A percentile compares a stretch with the other conserved stretches of the same genome.
Conservation (phyloP, 306 rosid species). For the Cicer bijugum region DNA sequence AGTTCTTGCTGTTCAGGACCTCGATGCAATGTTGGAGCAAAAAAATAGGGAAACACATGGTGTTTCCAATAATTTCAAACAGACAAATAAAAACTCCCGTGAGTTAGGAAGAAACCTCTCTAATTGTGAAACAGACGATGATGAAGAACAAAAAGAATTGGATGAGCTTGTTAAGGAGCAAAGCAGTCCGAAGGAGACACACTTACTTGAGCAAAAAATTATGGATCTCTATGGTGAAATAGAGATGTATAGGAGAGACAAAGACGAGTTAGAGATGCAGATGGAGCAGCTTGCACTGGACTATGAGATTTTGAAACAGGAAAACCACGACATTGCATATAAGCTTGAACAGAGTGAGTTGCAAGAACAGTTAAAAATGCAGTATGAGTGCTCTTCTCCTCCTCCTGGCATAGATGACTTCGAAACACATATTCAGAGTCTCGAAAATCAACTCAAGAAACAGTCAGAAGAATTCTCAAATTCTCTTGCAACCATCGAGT, state of each 20-base stretch:
- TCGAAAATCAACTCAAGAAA: constrained; percentile 68
- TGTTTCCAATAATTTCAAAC: constrained; percentile 48
- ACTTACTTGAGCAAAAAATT: constrained; percentile 70
- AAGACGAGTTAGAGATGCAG: constrained; percentile 95
- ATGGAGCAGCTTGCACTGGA: constrained; percentile 99
- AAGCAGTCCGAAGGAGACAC: constrained; percentile 59
- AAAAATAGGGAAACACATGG: constrained; percentile 55
- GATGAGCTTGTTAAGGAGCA: constrained; percentile 78
- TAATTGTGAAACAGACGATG: constrained; percentile 62
- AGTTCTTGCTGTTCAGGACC: constrained; percentile 77
- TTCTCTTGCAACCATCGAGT: constrained; percentile 65
- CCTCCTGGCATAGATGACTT: constrained; percentile 54
- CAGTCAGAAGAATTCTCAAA: constrained; percentile 67
- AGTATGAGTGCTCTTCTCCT: constrained; percentile 80
- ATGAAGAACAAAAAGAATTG: constrained; percentile 82
- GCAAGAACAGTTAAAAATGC: constrained; percentile 84
- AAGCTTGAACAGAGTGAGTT: constrained; percentile 86
- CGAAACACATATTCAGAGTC: constrained; percentile 61
- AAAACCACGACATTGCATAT: constrained; percentile 86
- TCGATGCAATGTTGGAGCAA: constrained; percentile 80
- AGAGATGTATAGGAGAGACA: constrained; percentile 85
- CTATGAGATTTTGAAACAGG: constrained; percentile 96
- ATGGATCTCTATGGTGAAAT: constrained; percentile 76
- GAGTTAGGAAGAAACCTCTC: constrained; percentile 48
- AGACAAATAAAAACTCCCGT: constrained; percentile 46